Conservation (phyloP, 2,329 filamentous ascomycete species). For the Aspergillus glaucus region DNA sequence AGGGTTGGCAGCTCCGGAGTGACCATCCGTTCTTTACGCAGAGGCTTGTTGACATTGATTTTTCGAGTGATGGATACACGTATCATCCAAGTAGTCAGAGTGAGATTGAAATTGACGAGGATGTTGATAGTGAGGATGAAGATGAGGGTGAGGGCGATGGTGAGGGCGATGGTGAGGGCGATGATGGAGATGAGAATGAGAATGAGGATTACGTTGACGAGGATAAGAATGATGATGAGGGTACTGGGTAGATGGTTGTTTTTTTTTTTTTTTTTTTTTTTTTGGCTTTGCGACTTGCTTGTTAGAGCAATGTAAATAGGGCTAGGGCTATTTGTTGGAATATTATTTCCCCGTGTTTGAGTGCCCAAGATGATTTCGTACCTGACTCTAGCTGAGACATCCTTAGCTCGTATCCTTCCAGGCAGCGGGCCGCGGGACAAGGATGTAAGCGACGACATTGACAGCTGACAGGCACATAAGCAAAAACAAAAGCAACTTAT, state of each 20-base stretch:
- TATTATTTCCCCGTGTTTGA: not conserved
- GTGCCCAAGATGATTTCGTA: no score
- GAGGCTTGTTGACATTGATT: not conserved
- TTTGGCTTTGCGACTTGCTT: no score
- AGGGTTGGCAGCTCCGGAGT: slow-evolving; percentile 17
- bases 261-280: no score
- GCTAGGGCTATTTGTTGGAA: not conserved
- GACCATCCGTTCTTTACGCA: slow-evolving; percentile 23
- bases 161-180: not conserved
- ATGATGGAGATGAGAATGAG: not conserved
- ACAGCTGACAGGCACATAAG: no score
- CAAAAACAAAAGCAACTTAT: no score
- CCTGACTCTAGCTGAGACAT: no score
- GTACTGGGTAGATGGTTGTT: no score
- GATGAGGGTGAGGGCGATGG: not conserved
- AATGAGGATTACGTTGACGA: no score
- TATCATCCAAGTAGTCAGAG: not conserved
- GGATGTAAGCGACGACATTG: no score
- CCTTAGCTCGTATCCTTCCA: no score
- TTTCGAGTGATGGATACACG: not conserved
- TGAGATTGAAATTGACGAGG: not conserved
- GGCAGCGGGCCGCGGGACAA: no score
- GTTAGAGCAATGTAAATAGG: not conserved
- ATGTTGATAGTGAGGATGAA: not conserved
- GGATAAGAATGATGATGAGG: no score